These are phyloP conservation scores for Microcyclospora pomicola DNA, from an alignment of 2,329 filamentous ascomycete genomes.

Conservation along the genomic window DNA sequence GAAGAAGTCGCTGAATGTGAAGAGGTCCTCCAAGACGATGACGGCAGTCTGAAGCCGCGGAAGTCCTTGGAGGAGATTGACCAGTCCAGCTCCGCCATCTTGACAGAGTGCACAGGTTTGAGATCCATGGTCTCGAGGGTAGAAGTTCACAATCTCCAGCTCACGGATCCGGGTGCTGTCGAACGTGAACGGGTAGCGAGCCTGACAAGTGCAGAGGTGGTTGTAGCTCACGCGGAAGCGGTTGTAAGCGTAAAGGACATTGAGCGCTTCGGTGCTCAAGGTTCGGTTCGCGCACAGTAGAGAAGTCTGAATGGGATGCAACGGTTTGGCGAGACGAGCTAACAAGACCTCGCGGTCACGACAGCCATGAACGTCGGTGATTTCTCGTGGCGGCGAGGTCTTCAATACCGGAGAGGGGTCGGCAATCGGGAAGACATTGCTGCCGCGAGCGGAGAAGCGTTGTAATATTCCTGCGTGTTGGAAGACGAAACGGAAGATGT, in stretches of 20 bases:
- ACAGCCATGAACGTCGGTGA: background rate
- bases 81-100: conserved; percentile 1
- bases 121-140: background rate
- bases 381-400: no score
- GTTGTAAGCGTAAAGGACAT: conserved; percentile 4
- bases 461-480: background rate
- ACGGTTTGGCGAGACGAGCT: no score
- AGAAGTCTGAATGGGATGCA: background rate
- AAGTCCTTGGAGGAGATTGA: background rate
- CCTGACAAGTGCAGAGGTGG: conserved; percentile 4
- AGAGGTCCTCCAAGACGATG: conserved; percentile 2
- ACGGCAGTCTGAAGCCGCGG: background rate
- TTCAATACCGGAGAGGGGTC: no score
- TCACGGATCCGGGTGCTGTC: conserved; percentile 1
- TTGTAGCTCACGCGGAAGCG: conserved; percentile 3
- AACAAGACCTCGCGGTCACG: background rate
- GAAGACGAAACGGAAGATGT: conserved; percentile 3
- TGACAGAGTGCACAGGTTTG: conserved; percentile 3
- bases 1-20: conserved; percentile 1
- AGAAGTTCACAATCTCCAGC: conserved; percentile 2
- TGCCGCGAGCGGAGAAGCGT: background rate
- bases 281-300: conserved; percentile 1
- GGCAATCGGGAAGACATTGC: no score
- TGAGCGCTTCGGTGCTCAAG: conserved; percentile 1
- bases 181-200: conserved; percentile 1